These are phyloP conservation scores for Trichomonas gallinae DNA, from an alignment of 208 protist species.

Conservation along the genomic window DNA sequence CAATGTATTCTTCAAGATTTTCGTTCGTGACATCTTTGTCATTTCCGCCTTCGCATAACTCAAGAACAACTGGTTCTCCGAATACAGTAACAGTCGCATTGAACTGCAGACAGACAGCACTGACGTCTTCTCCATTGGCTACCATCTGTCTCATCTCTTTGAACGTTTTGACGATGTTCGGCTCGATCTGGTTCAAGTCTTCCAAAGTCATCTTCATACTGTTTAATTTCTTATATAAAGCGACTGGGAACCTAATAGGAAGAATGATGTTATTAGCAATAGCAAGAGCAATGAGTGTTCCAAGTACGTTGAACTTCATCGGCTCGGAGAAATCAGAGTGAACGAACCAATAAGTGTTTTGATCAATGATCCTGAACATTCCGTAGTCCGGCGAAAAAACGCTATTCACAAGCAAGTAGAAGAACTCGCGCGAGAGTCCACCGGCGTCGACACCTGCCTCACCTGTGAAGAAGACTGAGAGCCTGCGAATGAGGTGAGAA, in stretches of 20 bases:
- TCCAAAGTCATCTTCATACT: slow-evolving; percentile 14
- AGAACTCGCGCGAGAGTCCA: slow-evolving; percentile 85
- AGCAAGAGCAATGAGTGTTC: slow-evolving; percentile 59
- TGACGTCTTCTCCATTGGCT: neutral
- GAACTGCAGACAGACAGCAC: neutral
- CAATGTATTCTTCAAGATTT: slow-evolving; percentile 38
- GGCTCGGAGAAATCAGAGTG: slow-evolving; percentile 9
- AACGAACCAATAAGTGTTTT: slow-evolving; percentile 59
- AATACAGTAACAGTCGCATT: slow-evolving; percentile 2
- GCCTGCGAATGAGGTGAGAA: slow-evolving; percentile 55
- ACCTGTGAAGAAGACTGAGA: slow-evolving; percentile 65
- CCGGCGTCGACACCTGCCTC: slow-evolving; percentile 80
- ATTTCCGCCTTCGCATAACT: slow-evolving; percentile 30
- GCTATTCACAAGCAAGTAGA: slow-evolving; percentile 67
- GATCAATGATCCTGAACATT: slow-evolving; percentile 64
- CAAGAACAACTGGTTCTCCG: slow-evolving; percentile 23
- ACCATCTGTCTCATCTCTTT: slow-evolving; percentile 25
- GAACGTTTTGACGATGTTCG: neutral
- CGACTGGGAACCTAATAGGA: slow-evolving; percentile 63
- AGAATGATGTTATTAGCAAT: slow-evolving; percentile 78
- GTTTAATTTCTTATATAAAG: slow-evolving; percentile 34
- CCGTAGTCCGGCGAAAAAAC: slow-evolving; percentile 67
- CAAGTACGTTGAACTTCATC: neutral
- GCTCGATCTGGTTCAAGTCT: slow-evolving; percentile 33
- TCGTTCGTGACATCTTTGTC: slow-evolving; percentile 36